phyloP scores from a whole-genome alignment of 768 basidiomycete species.

The Melanogaster broomeanus region DNA sequence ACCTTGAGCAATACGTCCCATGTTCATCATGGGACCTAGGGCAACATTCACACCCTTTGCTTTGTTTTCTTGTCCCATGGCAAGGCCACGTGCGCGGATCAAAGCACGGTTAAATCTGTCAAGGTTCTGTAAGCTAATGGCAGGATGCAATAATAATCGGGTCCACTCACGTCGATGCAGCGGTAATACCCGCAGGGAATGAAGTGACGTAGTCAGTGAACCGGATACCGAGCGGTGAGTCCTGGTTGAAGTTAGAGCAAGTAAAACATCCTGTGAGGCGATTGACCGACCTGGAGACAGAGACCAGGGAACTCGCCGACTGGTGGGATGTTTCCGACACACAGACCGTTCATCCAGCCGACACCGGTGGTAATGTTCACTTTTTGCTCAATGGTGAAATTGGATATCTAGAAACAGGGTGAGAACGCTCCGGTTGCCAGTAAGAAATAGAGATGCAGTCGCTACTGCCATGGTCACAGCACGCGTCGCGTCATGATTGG shows the following conservation, averaged over 20 bases:
- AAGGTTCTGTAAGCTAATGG: not conserved
- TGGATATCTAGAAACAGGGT: constrained; percentile 37
- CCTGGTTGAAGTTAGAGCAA: constrained; percentile 34
- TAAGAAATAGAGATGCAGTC: not conserved
- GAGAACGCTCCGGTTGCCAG: constrained; percentile 2
- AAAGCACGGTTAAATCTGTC: constrained; percentile 73
- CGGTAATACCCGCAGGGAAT: constrained; percentile 85
- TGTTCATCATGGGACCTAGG: constrained; percentile 84
- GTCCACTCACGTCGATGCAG: constrained; percentile 70
- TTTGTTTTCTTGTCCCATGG: constrained; percentile 81
- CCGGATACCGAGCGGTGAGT: constrained; percentile 80
- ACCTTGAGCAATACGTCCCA: constrained; percentile 74
- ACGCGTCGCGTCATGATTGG: not conserved
- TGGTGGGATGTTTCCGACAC: constrained; percentile 68
- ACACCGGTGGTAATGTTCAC: constrained; percentile 66
- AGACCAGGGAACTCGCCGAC: constrained; percentile 63
- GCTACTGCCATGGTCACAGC: constrained; percentile 32
- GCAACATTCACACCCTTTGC: constrained; percentile 85
- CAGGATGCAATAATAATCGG: not conserved
- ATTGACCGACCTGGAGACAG: constrained; percentile 59
- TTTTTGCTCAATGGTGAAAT: constrained; percentile 63
- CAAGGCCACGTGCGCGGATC: constrained; percentile 72
- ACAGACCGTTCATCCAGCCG: constrained; percentile 50
- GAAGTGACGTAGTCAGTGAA: constrained; percentile 69
- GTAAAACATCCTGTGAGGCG: not conserved